Percentiles rank a stretch among this genome's conserved stretches.
These are phyloP conservation scores for Alternaria conjuncta DNA, from an alignment of 2,329 filamentous ascomycete genomes.

Conservation along the genomic window DNA sequence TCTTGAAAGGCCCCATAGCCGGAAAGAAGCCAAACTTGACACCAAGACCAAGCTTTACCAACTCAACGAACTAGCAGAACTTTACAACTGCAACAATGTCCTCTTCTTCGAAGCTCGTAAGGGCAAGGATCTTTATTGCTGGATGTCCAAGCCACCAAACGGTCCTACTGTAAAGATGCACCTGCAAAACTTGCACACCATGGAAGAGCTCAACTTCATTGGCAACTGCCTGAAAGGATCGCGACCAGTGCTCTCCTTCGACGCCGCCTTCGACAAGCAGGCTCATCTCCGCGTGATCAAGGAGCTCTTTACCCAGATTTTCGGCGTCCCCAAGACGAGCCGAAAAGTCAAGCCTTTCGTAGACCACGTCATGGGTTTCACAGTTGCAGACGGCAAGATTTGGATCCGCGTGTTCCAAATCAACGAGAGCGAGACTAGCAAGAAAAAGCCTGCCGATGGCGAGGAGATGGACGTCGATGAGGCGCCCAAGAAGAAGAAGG, in stretches of 20 bases:
- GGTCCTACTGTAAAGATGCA: slow-evolving; percentile 78
- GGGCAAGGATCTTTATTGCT: slow-evolving; percentile 91
- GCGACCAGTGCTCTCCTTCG: slow-evolving; percentile 89
- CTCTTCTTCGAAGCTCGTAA: slow-evolving; percentile 96
- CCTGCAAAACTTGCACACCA: slow-evolving; percentile 87
- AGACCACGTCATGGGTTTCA: slow-evolving; percentile 94
- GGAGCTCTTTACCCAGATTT: slow-evolving; percentile 87
- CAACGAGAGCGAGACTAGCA: slow-evolving; percentile 75
- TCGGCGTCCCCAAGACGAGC: slow-evolving; percentile 88
- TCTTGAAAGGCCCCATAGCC: slow-evolving; percentile 70
- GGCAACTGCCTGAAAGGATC: slow-evolving; percentile 97
- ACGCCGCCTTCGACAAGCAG: slow-evolving; percentile 80
- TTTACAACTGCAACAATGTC: slow-evolving; percentile 94
- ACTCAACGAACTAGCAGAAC: slow-evolving; percentile 58
- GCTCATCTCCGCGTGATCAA: slow-evolving; percentile 84
- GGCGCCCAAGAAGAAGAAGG: slow-evolving; percentile 53
- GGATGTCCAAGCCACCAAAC: slow-evolving; percentile 90
- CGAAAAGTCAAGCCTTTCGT: slow-evolving; percentile 94
- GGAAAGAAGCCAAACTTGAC: slow-evolving; percentile 96
- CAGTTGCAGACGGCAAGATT: slow-evolving; percentile 88
- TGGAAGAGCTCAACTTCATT: slow-evolving; percentile 95
- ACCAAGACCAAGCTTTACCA: slow-evolving; percentile 81
- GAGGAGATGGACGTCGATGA: slow-evolving; percentile 46
- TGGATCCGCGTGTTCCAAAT: slow-evolving; percentile 97
- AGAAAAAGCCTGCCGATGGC: slow-evolving; percentile 49